Conservation (phyloP, 2,329 filamentous ascomycete species). For the Remersonia thermophila region DNA sequence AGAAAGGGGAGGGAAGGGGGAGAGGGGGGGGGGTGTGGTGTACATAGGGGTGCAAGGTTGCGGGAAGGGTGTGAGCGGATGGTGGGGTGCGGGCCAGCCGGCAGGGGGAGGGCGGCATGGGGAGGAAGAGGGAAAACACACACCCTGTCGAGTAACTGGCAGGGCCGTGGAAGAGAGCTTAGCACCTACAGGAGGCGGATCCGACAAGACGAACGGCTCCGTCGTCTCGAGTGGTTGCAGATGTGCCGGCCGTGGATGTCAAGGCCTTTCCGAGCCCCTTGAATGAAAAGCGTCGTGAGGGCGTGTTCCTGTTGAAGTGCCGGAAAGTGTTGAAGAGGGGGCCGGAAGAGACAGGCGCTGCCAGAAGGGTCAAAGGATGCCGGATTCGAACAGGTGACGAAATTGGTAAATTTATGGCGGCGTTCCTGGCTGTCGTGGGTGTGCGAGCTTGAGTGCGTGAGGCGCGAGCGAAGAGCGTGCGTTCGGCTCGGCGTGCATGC, state of each 20-base stretch:
- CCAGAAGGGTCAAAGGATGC: slow-evolving; percentile 30
- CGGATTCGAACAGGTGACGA: slow-evolving; percentile 23
- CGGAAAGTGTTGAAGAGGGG: slow-evolving; percentile 23
- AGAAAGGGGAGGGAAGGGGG: slow-evolving; percentile 15
- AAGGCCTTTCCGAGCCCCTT: slow-evolving; percentile 12
- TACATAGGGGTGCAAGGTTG: slow-evolving; percentile 10
- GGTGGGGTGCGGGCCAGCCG: slow-evolving; percentile 22
- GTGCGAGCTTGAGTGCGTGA: slow-evolving; percentile 16
- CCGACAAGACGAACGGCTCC: slow-evolving; percentile 6
- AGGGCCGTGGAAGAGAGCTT: slow-evolving; percentile 16
- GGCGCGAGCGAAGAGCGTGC: slow-evolving; percentile 3
- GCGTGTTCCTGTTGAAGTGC: too few species aligned
- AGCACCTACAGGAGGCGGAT: slow-evolving; percentile 21
- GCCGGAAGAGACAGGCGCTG: slow-evolving; percentile 21
- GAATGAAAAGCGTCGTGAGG: too few species aligned
- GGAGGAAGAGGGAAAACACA: slow-evolving; percentile 15
- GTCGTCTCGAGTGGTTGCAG: too few species aligned
- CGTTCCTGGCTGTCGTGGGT: slow-evolving; percentile 18
- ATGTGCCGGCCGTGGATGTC: slow-evolving; percentile 5
- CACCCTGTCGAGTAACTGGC: slow-evolving; percentile 11
- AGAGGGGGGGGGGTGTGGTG: slow-evolving; percentile 20
- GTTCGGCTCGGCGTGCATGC: slow-evolving; percentile 30
- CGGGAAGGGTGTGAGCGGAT: slow-evolving; percentile 22
- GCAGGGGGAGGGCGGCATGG: slow-evolving; percentile 17
- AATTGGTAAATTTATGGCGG: slow-evolving; percentile 19